Conservation (phyloP, 2,329 filamentous ascomycete species). For the Phialophora expanda region DNA sequence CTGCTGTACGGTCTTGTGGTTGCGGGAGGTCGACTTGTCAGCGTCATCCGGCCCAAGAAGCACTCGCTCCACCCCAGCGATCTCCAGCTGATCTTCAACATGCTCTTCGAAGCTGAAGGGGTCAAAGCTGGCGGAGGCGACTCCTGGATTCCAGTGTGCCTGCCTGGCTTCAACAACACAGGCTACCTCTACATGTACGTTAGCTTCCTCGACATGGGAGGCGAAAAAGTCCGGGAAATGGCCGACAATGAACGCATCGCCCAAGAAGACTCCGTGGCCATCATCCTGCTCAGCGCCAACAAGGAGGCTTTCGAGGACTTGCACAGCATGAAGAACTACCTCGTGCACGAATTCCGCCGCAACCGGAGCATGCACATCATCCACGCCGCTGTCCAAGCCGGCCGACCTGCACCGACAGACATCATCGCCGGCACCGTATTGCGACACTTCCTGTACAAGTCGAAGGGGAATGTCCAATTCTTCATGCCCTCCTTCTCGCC, state of each 20-base stretch:
- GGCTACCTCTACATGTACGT: constrained; percentile 99
- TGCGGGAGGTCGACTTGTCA: constrained; percentile 88
- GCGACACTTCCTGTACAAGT: constrained; percentile 95
- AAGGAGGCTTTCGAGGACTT: constrained; percentile 93
- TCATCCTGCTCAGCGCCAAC: constrained; percentile 88
- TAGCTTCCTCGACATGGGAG: constrained; percentile 78
- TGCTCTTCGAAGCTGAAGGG: constrained; percentile 94
- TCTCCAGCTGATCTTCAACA: constrained; percentile 96
- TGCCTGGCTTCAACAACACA: constrained; percentile 95
- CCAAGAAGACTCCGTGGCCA: constrained; percentile 76
- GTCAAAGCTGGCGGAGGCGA: constrained; percentile 93
- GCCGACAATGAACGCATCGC: constrained; percentile 48
- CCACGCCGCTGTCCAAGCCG: constrained; percentile 69
- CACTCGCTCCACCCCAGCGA: constrained; percentile 96
- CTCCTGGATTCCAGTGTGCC: constrained; percentile 94
- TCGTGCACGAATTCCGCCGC: constrained; percentile 73
- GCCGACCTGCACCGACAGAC: constrained; percentile 73
- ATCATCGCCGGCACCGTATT: constrained; percentile 80
- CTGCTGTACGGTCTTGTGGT: constrained; percentile 93
- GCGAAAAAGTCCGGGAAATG: constrained; percentile 51
- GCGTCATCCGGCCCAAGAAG: constrained; percentile 89
- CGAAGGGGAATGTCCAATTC: constrained; percentile 91
- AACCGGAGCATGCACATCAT: constrained; percentile 78
- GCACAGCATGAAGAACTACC: constrained; percentile 69
- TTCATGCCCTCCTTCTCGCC: constrained; percentile 82